Percentiles rank a stretch among this genome's conserved stretches.
phyloP scores from a whole-genome alignment of 2,329 filamentous ascomycete species.

The Aureobasidium pullulans region DNA sequence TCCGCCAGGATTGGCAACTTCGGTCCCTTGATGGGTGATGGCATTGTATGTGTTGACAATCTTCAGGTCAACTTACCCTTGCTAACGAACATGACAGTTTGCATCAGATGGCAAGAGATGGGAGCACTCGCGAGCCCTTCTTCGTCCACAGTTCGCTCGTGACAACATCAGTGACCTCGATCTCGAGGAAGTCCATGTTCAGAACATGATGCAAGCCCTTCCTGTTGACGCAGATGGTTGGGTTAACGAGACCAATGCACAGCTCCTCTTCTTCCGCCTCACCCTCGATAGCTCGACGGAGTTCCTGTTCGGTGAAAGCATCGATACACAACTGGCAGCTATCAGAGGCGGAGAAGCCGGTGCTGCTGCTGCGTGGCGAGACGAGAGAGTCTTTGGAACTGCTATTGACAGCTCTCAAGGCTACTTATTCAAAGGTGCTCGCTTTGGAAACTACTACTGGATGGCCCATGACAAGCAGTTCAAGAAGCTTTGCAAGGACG shows the following conservation, averaged over 20 bases:
- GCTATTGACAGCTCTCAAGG: constrained; percentile 38
- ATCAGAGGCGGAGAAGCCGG: constrained; percentile 1
- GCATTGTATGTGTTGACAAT: constrained; percentile 18
- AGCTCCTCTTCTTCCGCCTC: constrained; percentile 40
- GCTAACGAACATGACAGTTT: not conserved
- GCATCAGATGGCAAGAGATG: constrained; percentile 27
- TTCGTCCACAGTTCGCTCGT: constrained; percentile 32
- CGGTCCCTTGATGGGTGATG: constrained; percentile 24
- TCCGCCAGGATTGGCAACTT: constrained; percentile 23
- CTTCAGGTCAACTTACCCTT: not conserved
- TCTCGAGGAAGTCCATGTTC: constrained; percentile 29
- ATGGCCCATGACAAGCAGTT: constrained; percentile 28
- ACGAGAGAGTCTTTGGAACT: constrained; percentile 34
- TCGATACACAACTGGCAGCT: constrained; percentile 30
- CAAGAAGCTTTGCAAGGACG: constrained; percentile 21
- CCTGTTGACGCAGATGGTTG: constrained; percentile 17
- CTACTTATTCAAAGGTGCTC: constrained; percentile 30
- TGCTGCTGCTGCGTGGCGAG: constrained; percentile 18
- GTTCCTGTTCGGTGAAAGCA: constrained; percentile 41
- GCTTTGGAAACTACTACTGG: constrained; percentile 31
- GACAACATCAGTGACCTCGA: constrained; percentile 32
- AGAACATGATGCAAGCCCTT: constrained; percentile 27
- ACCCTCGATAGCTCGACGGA: constrained; percentile 45
- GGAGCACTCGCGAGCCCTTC: constrained; percentile 30
- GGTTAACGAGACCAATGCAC: constrained; percentile 26